A percentile compares a stretch with the other conserved stretches of the same genome.
Evolutionary conservation across 139 green algal species (phyloP).

Genomic region (Tetratostichococcus sp.): DNA sequence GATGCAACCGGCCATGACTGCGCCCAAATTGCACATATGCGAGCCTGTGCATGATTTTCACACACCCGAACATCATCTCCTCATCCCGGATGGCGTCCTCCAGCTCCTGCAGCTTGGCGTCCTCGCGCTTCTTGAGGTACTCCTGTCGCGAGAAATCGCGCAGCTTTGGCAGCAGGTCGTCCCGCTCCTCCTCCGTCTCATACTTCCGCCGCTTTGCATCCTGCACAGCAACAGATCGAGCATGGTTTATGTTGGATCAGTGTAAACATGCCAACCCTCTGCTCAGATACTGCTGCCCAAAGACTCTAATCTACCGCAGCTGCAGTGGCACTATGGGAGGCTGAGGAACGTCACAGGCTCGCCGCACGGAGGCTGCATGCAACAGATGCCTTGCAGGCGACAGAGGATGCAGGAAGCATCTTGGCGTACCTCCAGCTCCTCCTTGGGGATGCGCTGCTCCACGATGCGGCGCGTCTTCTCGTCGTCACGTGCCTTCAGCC

Average conservation of each 20-base stretch:
- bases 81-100: not conserved
- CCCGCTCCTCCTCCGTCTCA: conserved; percentile 43
- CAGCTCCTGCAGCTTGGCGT: conserved; percentile 77
- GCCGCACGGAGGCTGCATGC: no score
- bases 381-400: no score
- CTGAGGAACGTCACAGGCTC: no score
- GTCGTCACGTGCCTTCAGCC: conserved; percentile 61
- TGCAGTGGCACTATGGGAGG: no score
- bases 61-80: not conserved
- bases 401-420: no score
- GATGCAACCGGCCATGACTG: no score
- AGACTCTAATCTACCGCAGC: no score
- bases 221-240: not conserved
- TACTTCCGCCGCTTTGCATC: conserved; percentile 48
- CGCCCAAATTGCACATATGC: no score
- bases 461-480: conserved; percentile 65
- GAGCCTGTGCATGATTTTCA: no score
- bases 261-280: no score
- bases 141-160: conserved; percentile 87
- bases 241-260: no score
- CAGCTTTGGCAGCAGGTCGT: conserved; percentile 44
- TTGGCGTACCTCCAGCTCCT: conserved; percentile 31
- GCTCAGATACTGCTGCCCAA: no score
- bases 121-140: conserved; percentile 93
- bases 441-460: conserved; percentile 52